Base-by-base conservation (phyloP, 202 grass and related monocot species). In the Setaria italica region DNA sequence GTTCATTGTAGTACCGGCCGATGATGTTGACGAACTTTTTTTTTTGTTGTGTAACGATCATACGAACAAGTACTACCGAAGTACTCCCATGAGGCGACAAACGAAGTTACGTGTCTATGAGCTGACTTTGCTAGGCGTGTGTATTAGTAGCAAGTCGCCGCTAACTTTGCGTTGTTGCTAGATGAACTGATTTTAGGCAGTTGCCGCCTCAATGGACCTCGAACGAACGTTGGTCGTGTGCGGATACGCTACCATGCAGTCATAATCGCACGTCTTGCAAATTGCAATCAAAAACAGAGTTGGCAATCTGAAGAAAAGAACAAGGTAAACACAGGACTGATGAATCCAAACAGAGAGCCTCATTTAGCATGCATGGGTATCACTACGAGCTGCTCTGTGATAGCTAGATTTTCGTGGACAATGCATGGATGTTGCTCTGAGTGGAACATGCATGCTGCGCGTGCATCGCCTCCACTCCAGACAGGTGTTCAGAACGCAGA, bases 141-240 rank as follows among this genome's bases (percentile, higher is more conserved):
- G 33, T 63, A 7, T 32, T 50, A 7, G 1, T 14, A 25, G 29
- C 15, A 54, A 35, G 71, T 20, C 25, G 1, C 0, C 2, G 47
- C 70, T 3, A 77, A 21, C 2, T n/a, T 16, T 63, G 51, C 6
- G 43, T 20, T 71, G 45, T 89, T 72, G 56, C 29, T 33, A 55
- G 51, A 77, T 16, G 13, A 89, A 78, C 62, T 48, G 71, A 82
- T 85, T 64, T 80, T 80, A 86, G 76, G 84, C 33, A 53, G 10
- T 55, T 53, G 20, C 55, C n/a, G 77, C 47, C 35, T 56, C 25
- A 20, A 56, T 73, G 76, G 84, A 45, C 42, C 34, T 34, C 9
- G 46, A 80, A 80, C 58, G 19, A 74, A 80, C 55, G 39, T 3
- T 35, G 54, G 25, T 29, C 42, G 29, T 70, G 42, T 71, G 35